A percentile compares a stretch with the other conserved stretches of the same genome.
These are phyloP conservation scores for Solanum clarkiae DNA, from an alignment of 257 asterid genomes.

Conservation along the genomic window DNA sequence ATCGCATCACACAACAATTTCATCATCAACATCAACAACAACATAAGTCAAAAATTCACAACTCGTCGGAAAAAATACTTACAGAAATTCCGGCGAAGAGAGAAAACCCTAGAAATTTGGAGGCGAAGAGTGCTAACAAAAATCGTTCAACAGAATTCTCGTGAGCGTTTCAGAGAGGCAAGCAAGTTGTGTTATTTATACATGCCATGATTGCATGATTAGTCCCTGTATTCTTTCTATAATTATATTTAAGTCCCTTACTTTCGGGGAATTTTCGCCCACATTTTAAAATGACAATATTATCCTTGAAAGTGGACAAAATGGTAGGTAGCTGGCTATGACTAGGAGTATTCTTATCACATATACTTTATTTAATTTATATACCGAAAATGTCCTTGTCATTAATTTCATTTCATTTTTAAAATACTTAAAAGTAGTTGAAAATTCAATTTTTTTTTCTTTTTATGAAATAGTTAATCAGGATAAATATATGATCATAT, in stretches of 20 bases:
- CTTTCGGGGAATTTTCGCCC: background rate
- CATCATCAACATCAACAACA: background rate
- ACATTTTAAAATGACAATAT: background rate
- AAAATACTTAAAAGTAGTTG: background rate
- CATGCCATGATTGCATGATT: background rate
- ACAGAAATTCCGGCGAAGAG: background rate
- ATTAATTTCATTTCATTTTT: background rate
- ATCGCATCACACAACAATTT: background rate
- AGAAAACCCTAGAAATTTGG: background rate
- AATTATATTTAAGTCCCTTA: background rate
- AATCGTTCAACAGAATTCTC: background rate
- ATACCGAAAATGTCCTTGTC: background rate
- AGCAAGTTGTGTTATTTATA: background rate
- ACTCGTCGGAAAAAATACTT: background rate
- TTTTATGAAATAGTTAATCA: background rate
- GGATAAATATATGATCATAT: background rate
- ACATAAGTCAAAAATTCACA: background rate
- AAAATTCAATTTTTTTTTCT: background rate
- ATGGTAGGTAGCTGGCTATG: background rate
- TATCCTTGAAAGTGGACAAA: background rate
- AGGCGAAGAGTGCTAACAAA: background rate
- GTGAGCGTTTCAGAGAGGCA: background rate
- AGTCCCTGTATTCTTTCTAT: background rate
- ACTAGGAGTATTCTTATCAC: background rate
- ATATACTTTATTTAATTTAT: background rate